Conservation (phyloP, 164 flowering plant species). For the Chimonanthus praecox region DNA sequence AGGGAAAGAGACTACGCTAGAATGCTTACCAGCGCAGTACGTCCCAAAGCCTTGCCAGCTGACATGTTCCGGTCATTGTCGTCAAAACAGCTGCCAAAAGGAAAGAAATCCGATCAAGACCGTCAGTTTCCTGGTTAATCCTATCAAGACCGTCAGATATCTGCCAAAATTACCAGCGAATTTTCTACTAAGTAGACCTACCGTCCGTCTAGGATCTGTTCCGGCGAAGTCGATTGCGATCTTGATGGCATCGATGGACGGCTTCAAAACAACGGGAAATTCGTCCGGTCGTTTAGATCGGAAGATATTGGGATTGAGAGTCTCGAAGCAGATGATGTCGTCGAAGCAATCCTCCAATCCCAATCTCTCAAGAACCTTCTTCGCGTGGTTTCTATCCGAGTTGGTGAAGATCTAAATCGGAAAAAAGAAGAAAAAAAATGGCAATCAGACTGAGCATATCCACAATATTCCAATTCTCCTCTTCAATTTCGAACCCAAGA, state of each 20-base stretch:
- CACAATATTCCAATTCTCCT: not conserved
- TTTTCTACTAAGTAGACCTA: constrained; percentile 13
- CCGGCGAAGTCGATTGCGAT: constrained; percentile 51
- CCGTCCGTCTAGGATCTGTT: constrained; percentile 70
- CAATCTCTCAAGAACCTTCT: constrained; percentile 47
- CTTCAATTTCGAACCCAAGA: not conserved
- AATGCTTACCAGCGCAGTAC: constrained; percentile 60
- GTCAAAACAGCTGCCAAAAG: constrained; percentile 70
- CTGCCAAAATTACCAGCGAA: not conserved
- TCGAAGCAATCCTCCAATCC: constrained; percentile 77
- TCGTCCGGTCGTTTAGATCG: constrained; percentile 50
- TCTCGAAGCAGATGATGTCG: constrained; percentile 80
- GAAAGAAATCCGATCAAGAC: not conserved
- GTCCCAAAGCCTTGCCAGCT: constrained; percentile 63
- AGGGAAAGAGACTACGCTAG: not conserved
- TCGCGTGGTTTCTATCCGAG: constrained; percentile 70
- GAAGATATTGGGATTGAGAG: constrained; percentile 66
- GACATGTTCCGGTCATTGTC: constrained; percentile 60
- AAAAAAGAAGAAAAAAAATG: not conserved
- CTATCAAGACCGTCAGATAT: not conserved
- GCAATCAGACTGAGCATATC: not conserved
- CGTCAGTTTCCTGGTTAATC: not conserved
- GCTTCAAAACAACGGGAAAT: constrained; percentile 73
- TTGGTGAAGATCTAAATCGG: constrained; percentile 56
- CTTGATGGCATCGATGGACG: constrained; percentile 64